phyloP scores from a whole-genome alignment of 2,329 filamentous ascomycete species.

The Pyricularia pennisetigena region DNA sequence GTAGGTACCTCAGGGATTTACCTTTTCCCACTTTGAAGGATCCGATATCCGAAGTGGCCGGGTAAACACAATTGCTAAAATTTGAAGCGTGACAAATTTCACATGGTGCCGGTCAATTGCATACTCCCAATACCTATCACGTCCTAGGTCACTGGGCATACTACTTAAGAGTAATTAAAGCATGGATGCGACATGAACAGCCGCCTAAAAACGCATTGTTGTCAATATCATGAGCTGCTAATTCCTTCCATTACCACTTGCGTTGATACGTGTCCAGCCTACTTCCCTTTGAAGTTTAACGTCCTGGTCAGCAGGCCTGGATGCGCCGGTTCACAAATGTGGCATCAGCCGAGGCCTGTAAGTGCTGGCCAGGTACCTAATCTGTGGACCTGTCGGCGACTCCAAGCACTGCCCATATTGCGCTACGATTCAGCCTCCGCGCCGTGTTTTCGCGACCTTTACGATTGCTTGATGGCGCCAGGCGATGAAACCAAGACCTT shows the following conservation, averaged over 20 bases:
- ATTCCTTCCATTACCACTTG: neutral
- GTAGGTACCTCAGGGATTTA: neutral
- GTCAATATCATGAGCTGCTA: neutral
- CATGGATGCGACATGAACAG: neutral
- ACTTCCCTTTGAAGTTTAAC: neutral
- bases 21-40: neutral
- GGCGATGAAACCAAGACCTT: neutral
- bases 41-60: neutral
- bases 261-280: neutral
- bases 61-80: neutral
- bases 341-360: neutral
- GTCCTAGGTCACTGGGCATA: neutral
- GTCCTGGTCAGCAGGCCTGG: neutral
- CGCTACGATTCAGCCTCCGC: neutral
- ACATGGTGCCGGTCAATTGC: neutral
- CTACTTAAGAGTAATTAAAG: too few species aligned
- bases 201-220: neutral
- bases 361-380: neutral
- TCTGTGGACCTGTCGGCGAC: neutral
- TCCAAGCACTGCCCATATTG: neutral
- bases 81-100: neutral
- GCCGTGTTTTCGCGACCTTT: neutral
- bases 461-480: neutral
- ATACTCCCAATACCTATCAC: neutral
- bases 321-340: neutral